Base-by-base conservation (phyloP, 768 basidiomycete species). In the Suillus decipiens region DNA sequence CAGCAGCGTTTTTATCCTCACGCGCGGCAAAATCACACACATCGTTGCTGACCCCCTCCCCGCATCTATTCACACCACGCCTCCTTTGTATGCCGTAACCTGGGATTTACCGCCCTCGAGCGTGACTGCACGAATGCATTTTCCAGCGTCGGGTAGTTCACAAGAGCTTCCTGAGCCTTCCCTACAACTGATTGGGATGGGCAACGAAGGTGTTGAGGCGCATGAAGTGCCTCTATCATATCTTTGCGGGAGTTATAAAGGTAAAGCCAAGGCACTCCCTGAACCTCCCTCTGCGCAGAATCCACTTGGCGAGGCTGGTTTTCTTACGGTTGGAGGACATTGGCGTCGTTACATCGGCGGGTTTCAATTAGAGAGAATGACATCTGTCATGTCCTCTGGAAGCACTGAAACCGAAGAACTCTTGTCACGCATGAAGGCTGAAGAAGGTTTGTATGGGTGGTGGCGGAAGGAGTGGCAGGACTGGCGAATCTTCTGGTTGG, bases 401-500 rank as follows among this genome's bases (percentile, higher is more conserved):
- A 88, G 82, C 60, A 73, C 83, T 66, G 86, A 82, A 36, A 80
- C 86, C 1, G 80, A 84, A 28, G 88, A 86, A 54, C 68, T 86
- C 9, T 62, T 74, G 1, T 77, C 76, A 33, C 72, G 76, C 68
- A 70, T 86, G 71, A 81, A 79, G 68, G 76, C 74, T 24, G 85
- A 87, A 62, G 80, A 88, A 62, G 92, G 92, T 7, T 75, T 89
- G 6, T 95, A 94, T 71, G 92, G 84, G 0, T 93, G 92, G 92
- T 81, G 86, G 75, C 77, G 85, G 67, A 92, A 88, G 69, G 92
- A 88, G 17, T 65, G 79, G 4, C 84, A 86, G 60, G 92, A 95
- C 69, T 95, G 87, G 83, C 79, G 92, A 24, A 84, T 94, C 14
- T 87, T 94, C 70, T 95, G 92, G 92, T 76, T 93, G 11, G 92